Evolutionary conservation across 148 eudicot genomes (phyloP).

Genomic region (Agrostemma githago): DNA sequence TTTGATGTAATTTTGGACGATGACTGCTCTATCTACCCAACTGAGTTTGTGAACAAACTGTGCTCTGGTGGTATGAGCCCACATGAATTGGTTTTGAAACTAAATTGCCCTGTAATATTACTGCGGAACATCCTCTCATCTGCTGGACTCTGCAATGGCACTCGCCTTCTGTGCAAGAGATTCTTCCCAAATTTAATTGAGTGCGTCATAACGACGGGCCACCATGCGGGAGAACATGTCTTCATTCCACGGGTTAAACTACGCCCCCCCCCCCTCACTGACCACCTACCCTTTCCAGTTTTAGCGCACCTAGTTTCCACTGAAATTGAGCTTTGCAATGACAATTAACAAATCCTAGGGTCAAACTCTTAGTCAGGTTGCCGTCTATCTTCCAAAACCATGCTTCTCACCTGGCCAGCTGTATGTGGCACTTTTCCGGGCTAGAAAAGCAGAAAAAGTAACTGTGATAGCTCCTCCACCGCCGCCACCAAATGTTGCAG

Average conservation of each 20-base stretch:
- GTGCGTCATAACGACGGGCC: not conserved
- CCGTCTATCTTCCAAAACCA: no score
- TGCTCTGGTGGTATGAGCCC: no score
- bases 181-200: no score
- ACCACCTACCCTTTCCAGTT: not conserved
- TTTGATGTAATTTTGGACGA: no score
- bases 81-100: no score
- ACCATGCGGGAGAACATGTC: not conserved
- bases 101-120: no score
- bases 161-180: not conserved
- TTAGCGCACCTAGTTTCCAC: not conserved
- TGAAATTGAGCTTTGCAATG: not conserved
- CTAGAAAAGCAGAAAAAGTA: no score
- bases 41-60: no score
- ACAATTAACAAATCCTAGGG: not conserved
- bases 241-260: not conserved
- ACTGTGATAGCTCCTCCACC: no score
- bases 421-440: no score
- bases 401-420: not conserved
- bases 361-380: not conserved
- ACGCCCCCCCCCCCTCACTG: not conserved
- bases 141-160: slow-evolving; percentile 12
- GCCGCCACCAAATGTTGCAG: not conserved
- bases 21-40: no score
- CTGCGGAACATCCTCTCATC: slow-evolving; percentile 12